Base-by-base conservation (phyloP, 192 early-diverging fungal genomes). In the Linnemannia zychae region DNA sequence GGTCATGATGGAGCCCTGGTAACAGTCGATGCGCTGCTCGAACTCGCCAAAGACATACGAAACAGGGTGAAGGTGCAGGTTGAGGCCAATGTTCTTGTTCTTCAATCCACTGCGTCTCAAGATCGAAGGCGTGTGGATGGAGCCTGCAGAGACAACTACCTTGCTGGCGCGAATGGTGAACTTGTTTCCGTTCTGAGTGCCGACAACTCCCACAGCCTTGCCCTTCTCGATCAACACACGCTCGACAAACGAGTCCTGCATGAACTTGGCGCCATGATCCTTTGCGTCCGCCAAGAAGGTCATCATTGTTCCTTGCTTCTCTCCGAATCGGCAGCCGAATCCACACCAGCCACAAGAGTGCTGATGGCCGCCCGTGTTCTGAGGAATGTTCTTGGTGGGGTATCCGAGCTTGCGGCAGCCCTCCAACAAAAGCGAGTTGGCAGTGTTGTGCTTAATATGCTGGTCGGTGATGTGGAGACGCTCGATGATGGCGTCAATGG, bases 251-350 rank as follows among this genome's bases (percentile, higher is more conserved):
- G 89, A 84, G 18, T 91, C 81, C 20, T 94, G 80, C 66, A 95
- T 71, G 57, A 96, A 94, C 38, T 90, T 84, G 2, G 91, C 91
- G 49, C 93, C 94, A 71, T 89, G 36, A 13, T 91, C 80, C 68
- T 91, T 84, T 46, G 96, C 95, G 75, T 95, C 94, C 36, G 84
- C 74, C 75, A 96, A 91, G 88, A 89, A 96, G 18, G 94, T 94
- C 70, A 89, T 85, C 66, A 89, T 84, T 4, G 93, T 87, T 12
- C 92, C 89, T 78, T 95, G 94, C 80, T 96, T 96, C 74, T 92
- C 89, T 9, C 91, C 93, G 47, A 90, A 92, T 40, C 91, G 88
- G 75, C 96, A 96, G 17, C 96, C 96, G 34, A 94, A 91, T 31
- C 77, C 86, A 53, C 95, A 96, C 81, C 81, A 94, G 11, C 91